Evolutionary conservation across 2,329 filamentous ascomycete species (phyloP).

Genomic region (Alternaria dauci): DNA sequence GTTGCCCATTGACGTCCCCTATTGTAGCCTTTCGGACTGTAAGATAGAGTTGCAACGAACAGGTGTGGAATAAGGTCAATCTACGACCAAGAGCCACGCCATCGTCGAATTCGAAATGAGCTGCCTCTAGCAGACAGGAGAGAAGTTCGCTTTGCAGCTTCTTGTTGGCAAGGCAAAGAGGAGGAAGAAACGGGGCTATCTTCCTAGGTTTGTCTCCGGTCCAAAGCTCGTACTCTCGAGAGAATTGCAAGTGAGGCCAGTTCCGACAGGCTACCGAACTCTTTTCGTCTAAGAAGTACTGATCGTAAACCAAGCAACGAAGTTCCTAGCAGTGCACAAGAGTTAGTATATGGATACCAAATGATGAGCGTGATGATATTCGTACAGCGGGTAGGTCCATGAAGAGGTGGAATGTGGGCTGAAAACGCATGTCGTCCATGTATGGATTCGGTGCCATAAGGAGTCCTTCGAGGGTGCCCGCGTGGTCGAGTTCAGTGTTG

Average conservation of each 20-base stretch:
- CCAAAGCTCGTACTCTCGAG: background rate
- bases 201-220: background rate
- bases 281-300: constrained; percentile 16
- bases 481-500: background rate
- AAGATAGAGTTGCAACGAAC: background rate
- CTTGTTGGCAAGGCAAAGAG: constrained; percentile 6
- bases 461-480: background rate
- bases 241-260: constrained; percentile 1
- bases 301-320: constrained; percentile 6
- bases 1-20: background rate
- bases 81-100: background rate
- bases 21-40: background rate
- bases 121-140: constrained; percentile 4
- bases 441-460: constrained; percentile 2
- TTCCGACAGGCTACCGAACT: background rate
- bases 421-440: background rate
- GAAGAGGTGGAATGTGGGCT: constrained; percentile 2
- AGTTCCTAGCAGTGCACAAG: background rate
- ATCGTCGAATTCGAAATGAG: background rate
- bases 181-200: background rate
- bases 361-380: background rate
- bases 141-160: background rate
- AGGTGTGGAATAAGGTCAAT: background rate
- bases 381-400: constrained; percentile 2
- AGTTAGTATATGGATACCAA: background rate